These are phyloP conservation scores for Hypoxylon sp. DNA, from an alignment of 2,329 filamentous ascomycete genomes.

Conservation along the genomic window DNA sequence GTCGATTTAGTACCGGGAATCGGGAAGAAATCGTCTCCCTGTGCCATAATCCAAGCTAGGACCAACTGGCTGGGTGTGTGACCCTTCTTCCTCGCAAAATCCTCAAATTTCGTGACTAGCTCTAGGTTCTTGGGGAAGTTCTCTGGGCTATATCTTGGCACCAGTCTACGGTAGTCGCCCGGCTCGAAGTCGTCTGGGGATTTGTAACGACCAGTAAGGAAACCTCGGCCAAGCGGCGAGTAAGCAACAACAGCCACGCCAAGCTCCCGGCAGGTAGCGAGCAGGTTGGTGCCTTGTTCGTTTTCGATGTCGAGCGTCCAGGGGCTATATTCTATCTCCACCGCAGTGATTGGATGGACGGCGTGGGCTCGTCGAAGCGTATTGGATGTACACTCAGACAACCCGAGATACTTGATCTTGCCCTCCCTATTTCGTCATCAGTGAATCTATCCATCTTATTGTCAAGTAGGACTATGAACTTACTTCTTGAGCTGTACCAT, in stretches of 20 bases:
- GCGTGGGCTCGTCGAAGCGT: constrained; percentile 64
- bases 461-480: constrained; percentile 27
- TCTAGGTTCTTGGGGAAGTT: constrained; percentile 66
- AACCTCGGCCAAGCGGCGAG: constrained; percentile 69
- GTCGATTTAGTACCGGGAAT: constrained; percentile 56
- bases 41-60: constrained; percentile 67
- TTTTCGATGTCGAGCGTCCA: constrained; percentile 71
- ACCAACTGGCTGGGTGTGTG: constrained; percentile 67
- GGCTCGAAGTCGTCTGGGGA: constrained; percentile 61
- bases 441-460: not conserved
- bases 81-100: constrained; percentile 53
- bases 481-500: constrained; percentile 62
- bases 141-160: constrained; percentile 62
- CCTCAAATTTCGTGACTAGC: constrained; percentile 49
- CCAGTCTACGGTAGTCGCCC: constrained; percentile 57
- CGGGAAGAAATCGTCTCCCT: constrained; percentile 60
- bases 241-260: constrained; percentile 69
- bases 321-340: constrained; percentile 68
- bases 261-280: constrained; percentile 67
- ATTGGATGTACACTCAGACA: constrained; percentile 63
- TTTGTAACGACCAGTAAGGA: constrained; percentile 65
- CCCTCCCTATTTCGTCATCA: constrained; percentile 56
- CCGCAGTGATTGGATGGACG: constrained; percentile 64
- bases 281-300: constrained; percentile 61
- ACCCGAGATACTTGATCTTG: constrained; percentile 67